Conservation (phyloP, 2,329 filamentous ascomycete species). For the Beauveria brongniartii region DNA sequence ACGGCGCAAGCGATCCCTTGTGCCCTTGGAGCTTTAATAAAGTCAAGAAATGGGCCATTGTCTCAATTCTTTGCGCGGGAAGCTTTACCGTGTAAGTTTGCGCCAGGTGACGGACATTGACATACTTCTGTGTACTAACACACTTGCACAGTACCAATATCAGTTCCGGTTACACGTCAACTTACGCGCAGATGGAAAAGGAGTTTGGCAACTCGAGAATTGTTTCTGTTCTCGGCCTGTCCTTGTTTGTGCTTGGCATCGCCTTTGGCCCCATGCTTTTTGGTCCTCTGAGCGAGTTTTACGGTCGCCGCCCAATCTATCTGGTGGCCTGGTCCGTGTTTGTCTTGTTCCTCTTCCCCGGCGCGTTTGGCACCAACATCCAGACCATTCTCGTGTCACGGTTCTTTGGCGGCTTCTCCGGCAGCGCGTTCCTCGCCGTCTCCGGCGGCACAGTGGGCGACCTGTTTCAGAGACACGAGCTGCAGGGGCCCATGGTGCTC, state of each 20-base stretch:
- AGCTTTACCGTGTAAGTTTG: conserved; percentile 73
- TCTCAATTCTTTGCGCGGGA: conserved; percentile 62
- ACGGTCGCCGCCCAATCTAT: conserved; percentile 75
- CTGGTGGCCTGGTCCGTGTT: conserved; percentile 66
- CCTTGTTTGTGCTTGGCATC: conserved; percentile 72
- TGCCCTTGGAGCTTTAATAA: conserved; percentile 63
- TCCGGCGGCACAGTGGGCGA: conserved; percentile 83
- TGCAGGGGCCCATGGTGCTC: conserved; percentile 77
- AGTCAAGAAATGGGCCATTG: conserved; percentile 70
- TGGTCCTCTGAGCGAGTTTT: conserved; percentile 65
- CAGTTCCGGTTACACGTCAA: conserved; percentile 82
- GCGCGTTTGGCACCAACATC: conserved; percentile 75
- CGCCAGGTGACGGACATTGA: neutral
- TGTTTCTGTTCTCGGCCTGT: conserved; percentile 72
- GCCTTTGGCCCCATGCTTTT: conserved; percentile 55
- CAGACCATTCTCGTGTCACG: conserved; percentile 68
- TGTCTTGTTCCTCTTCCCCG: conserved; percentile 72
- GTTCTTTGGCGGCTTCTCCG: conserved; percentile 69
- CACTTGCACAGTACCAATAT: conserved; percentile 59
- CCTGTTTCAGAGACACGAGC: conserved; percentile 58
- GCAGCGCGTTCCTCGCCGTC: conserved; percentile 62
- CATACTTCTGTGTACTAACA: conserved; percentile 7
- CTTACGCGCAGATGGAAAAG: conserved; percentile 65
- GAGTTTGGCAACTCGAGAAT: conserved; percentile 66
- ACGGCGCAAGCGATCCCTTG: conserved; percentile 59